Conservation (phyloP, 2,329 filamentous ascomycete genomes). For the Colletotrichum sp. region DNA sequence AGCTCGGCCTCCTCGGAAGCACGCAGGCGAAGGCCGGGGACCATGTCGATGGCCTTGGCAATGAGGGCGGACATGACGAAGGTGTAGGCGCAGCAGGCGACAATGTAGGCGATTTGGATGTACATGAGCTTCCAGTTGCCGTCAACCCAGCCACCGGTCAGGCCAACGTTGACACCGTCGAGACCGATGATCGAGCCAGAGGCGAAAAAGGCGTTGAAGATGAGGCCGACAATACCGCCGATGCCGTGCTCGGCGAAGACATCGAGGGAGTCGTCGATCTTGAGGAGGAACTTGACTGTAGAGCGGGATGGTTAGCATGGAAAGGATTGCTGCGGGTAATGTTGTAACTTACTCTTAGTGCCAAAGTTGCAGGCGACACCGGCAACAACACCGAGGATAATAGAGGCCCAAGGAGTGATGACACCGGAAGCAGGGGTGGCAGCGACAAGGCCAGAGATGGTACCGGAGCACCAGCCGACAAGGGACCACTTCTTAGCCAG, state of each 20-base stretch:
- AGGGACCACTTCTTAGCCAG: constrained; percentile 92
- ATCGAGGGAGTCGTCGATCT: constrained; percentile 75
- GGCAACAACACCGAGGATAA: constrained; percentile 70
- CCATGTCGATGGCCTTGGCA: constrained; percentile 75
- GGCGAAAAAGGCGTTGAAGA: constrained; percentile 78
- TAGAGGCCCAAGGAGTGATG: constrained; percentile 70
- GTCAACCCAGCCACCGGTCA: constrained; percentile 74
- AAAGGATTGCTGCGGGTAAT: not conserved
- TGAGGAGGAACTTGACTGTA: constrained; percentile 63
- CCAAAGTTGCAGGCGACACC: constrained; percentile 71
- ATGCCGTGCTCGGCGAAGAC: constrained; percentile 75
- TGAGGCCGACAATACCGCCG: constrained; percentile 70
- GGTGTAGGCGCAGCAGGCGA: constrained; percentile 68
- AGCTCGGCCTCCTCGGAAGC: constrained; percentile 84
- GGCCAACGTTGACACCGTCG: constrained; percentile 75
- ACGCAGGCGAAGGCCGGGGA: constrained; percentile 80
- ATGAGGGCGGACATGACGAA: constrained; percentile 78
- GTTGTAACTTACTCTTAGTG: constrained; percentile 56
- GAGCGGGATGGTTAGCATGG: not conserved
- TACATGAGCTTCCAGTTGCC: constrained; percentile 78
- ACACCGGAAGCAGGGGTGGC: constrained; percentile 74
- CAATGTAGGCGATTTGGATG: constrained; percentile 80
- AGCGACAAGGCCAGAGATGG: constrained; percentile 73
- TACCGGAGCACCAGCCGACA: constrained; percentile 75
- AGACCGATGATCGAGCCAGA: constrained; percentile 75